These are phyloP conservation scores for Noccaea bulbosa DNA, from an alignment of 345 rosid species.

Conservation along the genomic window DNA sequence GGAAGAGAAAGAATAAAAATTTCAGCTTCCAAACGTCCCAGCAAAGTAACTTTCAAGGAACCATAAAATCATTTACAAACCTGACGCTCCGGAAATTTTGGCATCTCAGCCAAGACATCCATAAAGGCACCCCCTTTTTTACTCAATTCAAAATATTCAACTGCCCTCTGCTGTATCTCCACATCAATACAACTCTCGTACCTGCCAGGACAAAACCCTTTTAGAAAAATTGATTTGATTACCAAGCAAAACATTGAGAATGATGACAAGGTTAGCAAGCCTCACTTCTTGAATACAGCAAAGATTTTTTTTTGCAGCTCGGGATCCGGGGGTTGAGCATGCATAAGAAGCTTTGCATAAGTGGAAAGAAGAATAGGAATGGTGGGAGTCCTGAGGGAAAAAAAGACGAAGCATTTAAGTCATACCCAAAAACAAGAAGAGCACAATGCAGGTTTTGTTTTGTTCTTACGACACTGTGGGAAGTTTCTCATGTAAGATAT, in stretches of 20 bases:
- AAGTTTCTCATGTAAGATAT: slow-evolving; percentile 87
- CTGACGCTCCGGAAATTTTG: slow-evolving; percentile 98
- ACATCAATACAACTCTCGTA: slow-evolving; percentile 98
- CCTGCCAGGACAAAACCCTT: slow-evolving; percentile 48
- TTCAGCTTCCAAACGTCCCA: slow-evolving; percentile 9
- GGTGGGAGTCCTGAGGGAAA: slow-evolving; percentile 67
- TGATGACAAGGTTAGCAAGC: slow-evolving; percentile 25
- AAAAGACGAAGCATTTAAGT: slow-evolving; percentile 21
- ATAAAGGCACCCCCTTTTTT: slow-evolving; percentile 76
- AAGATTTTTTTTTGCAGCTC: slow-evolving; percentile 87
- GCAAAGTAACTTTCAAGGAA: slow-evolving; percentile 19
- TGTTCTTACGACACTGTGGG: slow-evolving; percentile 92
- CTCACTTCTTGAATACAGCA: slow-evolving; percentile 92
- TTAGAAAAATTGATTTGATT: slow-evolving; percentile 30
- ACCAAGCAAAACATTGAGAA: slow-evolving; percentile 1
- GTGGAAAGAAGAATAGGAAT: slow-evolving; percentile 95
- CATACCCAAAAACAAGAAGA: slow-evolving; percentile 28
- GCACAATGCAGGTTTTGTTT: slow-evolving; percentile 22
- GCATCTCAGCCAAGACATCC: slow-evolving; percentile 99
- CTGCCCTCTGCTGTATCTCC: slow-evolving; percentile 98
- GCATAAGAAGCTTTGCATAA: slow-evolving; percentile 98
- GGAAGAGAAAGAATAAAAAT: slow-evolving; percentile 15
- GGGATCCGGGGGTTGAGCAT: slow-evolving; percentile 78
- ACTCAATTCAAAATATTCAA: slow-evolving; percentile 93
- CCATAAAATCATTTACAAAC: slow-evolving; percentile 47